Evolutionary conservation across 2,329 filamentous ascomycete species (phyloP).

Genomic region (Colletotrichum brevisporum): DNA sequence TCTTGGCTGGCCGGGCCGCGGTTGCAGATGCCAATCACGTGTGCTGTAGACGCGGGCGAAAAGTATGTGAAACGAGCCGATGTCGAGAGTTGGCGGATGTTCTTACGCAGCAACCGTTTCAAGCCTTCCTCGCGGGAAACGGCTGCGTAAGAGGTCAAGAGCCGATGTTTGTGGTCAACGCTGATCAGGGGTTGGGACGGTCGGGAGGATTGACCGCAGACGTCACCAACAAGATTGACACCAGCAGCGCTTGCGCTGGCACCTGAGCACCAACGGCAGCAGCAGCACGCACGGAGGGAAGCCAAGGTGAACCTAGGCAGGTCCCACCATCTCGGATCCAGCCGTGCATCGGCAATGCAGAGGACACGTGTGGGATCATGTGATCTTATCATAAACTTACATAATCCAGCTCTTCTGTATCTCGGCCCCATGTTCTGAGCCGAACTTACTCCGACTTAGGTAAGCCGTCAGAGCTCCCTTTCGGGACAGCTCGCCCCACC

Average conservation of each 20-base stretch:
- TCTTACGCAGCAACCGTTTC: not conserved
- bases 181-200: slow-evolving; percentile 15
- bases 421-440: not conserved
- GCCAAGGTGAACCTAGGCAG: slow-evolving; percentile 21
- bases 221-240: slow-evolving; percentile 8
- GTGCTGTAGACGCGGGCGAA: not conserved
- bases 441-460: not conserved
- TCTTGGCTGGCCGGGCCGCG: not conserved
- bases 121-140: not conserved
- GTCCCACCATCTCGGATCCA: slow-evolving; percentile 24
- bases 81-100: not conserved
- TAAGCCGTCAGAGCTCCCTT: slow-evolving; percentile 17
- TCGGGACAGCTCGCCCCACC: slow-evolving; percentile 29
- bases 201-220: slow-evolving; percentile 10
- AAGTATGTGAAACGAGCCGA: slow-evolving; percentile 16
- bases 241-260: slow-evolving; percentile 2
- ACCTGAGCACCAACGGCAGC: too few relatives aligned
- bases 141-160: not conserved
- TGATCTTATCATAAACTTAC: not conserved
- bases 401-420: not conserved
- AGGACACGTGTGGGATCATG: not conserved
- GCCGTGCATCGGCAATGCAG: not conserved
- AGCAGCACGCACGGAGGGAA: not conserved
- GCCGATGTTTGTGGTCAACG: too few relatives aligned
- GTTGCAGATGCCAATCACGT: slow-evolving; percentile 10